Evolutionary conservation across 352 stramenopile genomes (phyloP), one percentile per base, ranked within the genome.

Genomic region (Pythium rhizo-oryzae): DNA sequence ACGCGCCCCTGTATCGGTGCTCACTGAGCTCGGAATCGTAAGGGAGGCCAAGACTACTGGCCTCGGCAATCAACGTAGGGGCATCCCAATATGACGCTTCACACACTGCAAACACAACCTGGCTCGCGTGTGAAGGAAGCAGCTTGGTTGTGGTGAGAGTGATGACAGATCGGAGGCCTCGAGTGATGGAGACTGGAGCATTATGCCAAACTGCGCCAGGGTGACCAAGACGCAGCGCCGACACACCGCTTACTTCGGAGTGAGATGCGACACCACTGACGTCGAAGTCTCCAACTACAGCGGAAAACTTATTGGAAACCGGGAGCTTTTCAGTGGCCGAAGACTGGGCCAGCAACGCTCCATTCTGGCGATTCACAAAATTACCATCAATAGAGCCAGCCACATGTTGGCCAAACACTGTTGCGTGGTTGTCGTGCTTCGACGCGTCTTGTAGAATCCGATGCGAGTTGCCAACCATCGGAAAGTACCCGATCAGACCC

Each of bases 71-170:
- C 28, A 94, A 62, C 0, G 88, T 81, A 19, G 72, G 60, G 4
- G 89, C 19, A 41, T 89, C 71, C 88, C 88, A 96, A 55, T 84
- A 96, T 28, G 83, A 90, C 1, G 79, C 62, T 60, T 90, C 81
- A 49, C 80, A 84, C 16, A 94, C 59, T 4, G 86, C 84, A 69
- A 93, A 89, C 2, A 93, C 71, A 39, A 79, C 59, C 33, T 65
- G 37, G 23, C 13, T 55, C 4, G 71, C 33, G 21, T 69, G 63
- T 2, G 59, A 55, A 24, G 59, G 15, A 0, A 50, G 4, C 19
- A 56, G 50, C 52, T 64, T 59, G 2, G 43, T 35, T 21, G 25
- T 59, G 2, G 74, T 71, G 35, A 92, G 52, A 8, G 72, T 77
- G 12, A 92, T 57, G 13, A 62, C 55, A 0, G 83, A 81, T 52